A percentile compares a stretch with the other conserved stretches of the same genome.
Evolutionary conservation across 345 rosid genomes (phyloP).

Genomic region (Orychophragmus violaceus): DNA sequence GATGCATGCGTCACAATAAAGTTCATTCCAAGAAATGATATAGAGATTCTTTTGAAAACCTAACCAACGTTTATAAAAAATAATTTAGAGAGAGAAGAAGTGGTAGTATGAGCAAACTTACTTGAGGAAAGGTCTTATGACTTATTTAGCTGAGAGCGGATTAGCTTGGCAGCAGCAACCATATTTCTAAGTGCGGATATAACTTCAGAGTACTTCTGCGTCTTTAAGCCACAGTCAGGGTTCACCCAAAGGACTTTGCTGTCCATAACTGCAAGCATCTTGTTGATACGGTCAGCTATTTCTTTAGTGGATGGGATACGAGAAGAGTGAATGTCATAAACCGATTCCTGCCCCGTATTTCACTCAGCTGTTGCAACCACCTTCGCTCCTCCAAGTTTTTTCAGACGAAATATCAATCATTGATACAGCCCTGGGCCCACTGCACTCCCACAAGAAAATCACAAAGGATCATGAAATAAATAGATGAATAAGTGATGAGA

Average conservation of each 20-base stretch:
- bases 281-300: constrained; percentile 56
- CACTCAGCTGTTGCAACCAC: constrained; percentile 65
- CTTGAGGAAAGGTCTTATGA: constrained; percentile 13
- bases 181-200: constrained; percentile 52
- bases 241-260: constrained; percentile 59
- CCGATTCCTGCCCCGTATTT: constrained; percentile 61
- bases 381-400: constrained; percentile 75
- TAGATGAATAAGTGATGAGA: not conserved
- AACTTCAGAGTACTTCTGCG: constrained; percentile 53
- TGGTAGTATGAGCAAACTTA: constrained; percentile 4
- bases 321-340: constrained; percentile 61
- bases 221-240: constrained; percentile 66
- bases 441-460: constrained; percentile 31
- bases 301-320: constrained; percentile 58
- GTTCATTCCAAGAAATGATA: not conserved
- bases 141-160: constrained; percentile 40
- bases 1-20: not conserved
- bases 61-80: not conserved
- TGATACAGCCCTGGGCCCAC: constrained; percentile 79
- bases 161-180: constrained; percentile 56
- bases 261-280: constrained; percentile 63
- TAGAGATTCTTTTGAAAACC: not conserved
- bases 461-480: not conserved
- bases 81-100: not conserved
- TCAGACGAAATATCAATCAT: constrained; percentile 75